phyloP scores from a whole-genome alignment of 192 early-diverging fungal genomes.

The Coemansia sp. region DNA sequence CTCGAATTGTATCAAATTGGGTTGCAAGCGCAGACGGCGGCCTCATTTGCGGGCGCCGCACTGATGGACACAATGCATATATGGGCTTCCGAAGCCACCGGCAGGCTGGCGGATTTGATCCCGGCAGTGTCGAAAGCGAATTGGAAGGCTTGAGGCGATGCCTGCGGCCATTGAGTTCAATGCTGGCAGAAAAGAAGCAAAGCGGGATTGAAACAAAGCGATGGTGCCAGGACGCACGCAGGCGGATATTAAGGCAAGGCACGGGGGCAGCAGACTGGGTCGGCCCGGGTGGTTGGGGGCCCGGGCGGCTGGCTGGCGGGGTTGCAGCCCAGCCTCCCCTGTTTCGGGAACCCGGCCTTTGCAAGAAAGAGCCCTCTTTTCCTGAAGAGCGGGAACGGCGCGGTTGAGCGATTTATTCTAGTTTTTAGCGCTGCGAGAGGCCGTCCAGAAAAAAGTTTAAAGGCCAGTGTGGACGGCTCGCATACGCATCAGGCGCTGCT shows the following conservation, averaged over 20 bases:
- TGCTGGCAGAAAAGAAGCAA: too few relatives aligned
- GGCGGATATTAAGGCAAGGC: slow-evolving; percentile 9
- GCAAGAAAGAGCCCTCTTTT: slow-evolving; percentile 3
- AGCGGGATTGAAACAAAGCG: not conserved
- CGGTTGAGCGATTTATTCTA: not conserved
- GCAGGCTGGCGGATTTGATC: not conserved
- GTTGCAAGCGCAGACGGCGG: slow-evolving; percentile 1
- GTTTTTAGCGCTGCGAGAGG: not conserved
- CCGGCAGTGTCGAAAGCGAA: slow-evolving; percentile 29
- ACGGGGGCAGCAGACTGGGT: not conserved
- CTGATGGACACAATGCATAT: slow-evolving; percentile 13
- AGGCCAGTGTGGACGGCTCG: slow-evolving; percentile 3
- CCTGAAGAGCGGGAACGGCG: not conserved
- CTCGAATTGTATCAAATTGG: too few relatives aligned
- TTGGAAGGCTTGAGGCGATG: slow-evolving; percentile 43
- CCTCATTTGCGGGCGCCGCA: not conserved
- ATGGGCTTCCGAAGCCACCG: not conserved
- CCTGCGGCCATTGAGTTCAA: too few relatives aligned
- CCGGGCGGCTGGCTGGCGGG: not conserved
- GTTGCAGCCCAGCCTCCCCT: not conserved
- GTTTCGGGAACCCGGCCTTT: not conserved
- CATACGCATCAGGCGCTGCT: slow-evolving; percentile 1
- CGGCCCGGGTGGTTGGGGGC: not conserved
- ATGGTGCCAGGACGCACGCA: not conserved
- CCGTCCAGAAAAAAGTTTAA: slow-evolving; percentile 22